A percentile compares a stretch with the other conserved stretches of the same genome.
These are phyloP conservation scores for Sarocladium kiliense DNA, from an alignment of 2,329 filamentous ascomycete species.

Conservation along the genomic window DNA sequence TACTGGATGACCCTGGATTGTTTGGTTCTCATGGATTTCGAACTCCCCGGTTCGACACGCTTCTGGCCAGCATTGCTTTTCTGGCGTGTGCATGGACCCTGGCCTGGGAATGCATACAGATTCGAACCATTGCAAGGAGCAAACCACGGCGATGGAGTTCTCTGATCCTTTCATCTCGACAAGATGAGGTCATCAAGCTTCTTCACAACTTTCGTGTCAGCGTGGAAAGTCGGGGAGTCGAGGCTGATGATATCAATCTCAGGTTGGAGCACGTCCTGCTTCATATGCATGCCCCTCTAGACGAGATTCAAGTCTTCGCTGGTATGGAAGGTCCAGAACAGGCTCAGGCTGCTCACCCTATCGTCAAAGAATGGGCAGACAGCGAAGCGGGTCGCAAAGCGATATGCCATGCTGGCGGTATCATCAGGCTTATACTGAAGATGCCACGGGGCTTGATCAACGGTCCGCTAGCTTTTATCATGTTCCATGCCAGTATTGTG, in stretches of 20 bases:
- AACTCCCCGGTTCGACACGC: background rate
- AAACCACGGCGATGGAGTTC: conserved; percentile 21
- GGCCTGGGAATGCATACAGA: conserved; percentile 24
- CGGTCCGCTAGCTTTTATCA: conserved; percentile 19
- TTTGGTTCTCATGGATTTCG: background rate
- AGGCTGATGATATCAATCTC: conserved; percentile 23
- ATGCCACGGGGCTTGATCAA: conserved; percentile 15
- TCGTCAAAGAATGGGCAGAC: conserved; percentile 29
- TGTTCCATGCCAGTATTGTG: conserved; percentile 22
- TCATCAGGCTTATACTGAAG: conserved; percentile 17
- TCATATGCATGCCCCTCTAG: conserved; percentile 34
- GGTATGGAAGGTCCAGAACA: conserved; percentile 35
- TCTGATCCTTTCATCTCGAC: conserved; percentile 19
- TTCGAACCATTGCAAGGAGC: conserved; percentile 18
- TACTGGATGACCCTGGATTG: conserved; percentile 15
- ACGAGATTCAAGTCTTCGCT: conserved; percentile 36
- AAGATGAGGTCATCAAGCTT: conserved; percentile 22
- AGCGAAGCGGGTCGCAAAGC: conserved; percentile 27
- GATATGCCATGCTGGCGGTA: conserved; percentile 23
- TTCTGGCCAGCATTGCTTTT: conserved; percentile 12
- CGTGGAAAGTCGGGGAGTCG: conserved; percentile 8
- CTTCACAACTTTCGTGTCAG: conserved; percentile 10
- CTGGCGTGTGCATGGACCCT: conserved; percentile 22
- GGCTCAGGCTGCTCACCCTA: conserved; percentile 26
- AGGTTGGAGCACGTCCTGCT: conserved; percentile 27